A percentile compares a stretch with the other conserved stretches of the same genome.
phyloP scores from a whole-genome alignment of 208 protist species.

The Wallacemonas collosoma region DNA sequence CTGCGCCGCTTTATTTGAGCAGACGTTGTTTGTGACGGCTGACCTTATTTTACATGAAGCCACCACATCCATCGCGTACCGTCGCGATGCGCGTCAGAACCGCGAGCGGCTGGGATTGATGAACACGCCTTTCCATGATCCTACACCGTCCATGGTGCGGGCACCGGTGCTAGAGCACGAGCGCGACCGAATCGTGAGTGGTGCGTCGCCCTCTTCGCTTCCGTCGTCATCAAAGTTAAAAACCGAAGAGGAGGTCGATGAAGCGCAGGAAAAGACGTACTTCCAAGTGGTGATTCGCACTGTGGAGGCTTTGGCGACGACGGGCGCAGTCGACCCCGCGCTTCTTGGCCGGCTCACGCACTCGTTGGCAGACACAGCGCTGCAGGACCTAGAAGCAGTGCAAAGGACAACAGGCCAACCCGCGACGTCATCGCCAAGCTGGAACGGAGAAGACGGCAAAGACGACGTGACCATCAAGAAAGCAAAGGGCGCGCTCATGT shows the following conservation, averaged over 20 bases:
- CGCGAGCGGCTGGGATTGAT: conserved; percentile 27
- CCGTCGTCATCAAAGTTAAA: not conserved
- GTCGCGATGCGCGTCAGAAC: conserved; percentile 19
- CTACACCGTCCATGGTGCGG: not conserved
- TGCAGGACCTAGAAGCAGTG: conserved; percentile 6
- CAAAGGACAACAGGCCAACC: conserved; percentile 1
- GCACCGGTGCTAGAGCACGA: no score
- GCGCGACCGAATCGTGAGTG: no score
- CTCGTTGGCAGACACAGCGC: conserved; percentile 21
- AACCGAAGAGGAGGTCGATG: conserved; percentile 35
- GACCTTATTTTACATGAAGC: conserved; percentile 22
- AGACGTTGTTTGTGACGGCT: conserved; percentile 18
- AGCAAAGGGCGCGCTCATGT: not conserved
- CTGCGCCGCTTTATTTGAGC: conserved; percentile 23
- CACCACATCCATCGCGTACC: conserved; percentile 12
- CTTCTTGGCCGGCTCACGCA: conserved; percentile 15
- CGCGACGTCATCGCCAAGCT: not conserved
- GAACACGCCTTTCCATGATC: not conserved
- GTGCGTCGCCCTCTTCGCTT: not conserved
- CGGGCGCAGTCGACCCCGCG: conserved; percentile 11
- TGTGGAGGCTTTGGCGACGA: conserved; percentile 24
- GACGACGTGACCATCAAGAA: not conserved
- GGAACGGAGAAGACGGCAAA: not conserved
- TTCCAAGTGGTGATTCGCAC: conserved; percentile 35
- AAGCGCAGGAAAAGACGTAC: conserved; percentile 27